Percentiles rank a stretch among this genome's conserved stretches.
These are phyloP conservation scores for Phycomyces blakesleeanus DNA, from an alignment of 192 early-diverging fungal species.

Conservation along the genomic window DNA sequence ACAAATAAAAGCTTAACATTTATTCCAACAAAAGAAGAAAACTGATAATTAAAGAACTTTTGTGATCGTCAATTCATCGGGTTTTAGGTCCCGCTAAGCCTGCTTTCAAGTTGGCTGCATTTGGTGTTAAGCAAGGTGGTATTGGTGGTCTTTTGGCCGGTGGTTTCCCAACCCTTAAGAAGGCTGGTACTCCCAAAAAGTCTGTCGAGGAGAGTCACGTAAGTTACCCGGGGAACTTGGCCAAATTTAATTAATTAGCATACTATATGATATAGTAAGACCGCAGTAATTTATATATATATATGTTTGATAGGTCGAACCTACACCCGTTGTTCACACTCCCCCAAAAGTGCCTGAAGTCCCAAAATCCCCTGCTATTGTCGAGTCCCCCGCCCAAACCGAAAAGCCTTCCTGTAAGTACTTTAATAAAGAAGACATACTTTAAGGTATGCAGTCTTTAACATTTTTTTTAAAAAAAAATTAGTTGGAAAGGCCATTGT, in stretches of 20 bases:
- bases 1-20: background rate
- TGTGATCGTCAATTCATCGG: no score
- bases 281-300: no score
- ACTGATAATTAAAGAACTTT: no score
- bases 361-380: no score
- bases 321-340: background rate
- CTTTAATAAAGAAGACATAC: background rate
- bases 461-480: background rate
- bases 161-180: conserved; percentile 65
- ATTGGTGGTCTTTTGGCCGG: conserved; percentile 72
- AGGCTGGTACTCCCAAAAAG: conserved; percentile 32
- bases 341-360: background rate
- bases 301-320: background rate
- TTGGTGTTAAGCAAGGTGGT: conserved; percentile 77
- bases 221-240: no score
- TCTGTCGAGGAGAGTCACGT: background rate
- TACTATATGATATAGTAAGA: no score
- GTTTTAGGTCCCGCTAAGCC: background rate
- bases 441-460: background rate
- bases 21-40: no score
- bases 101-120: conserved; percentile 65
- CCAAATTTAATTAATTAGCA: no score
- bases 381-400: no score
- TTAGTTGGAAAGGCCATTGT: conserved; percentile 41
- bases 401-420: background rate